Percentiles rank a stretch among this genome's conserved stretches.
Conservation (phyloP, 2,329 filamentous ascomycete species). For the Penicillium sp. region DNA sequence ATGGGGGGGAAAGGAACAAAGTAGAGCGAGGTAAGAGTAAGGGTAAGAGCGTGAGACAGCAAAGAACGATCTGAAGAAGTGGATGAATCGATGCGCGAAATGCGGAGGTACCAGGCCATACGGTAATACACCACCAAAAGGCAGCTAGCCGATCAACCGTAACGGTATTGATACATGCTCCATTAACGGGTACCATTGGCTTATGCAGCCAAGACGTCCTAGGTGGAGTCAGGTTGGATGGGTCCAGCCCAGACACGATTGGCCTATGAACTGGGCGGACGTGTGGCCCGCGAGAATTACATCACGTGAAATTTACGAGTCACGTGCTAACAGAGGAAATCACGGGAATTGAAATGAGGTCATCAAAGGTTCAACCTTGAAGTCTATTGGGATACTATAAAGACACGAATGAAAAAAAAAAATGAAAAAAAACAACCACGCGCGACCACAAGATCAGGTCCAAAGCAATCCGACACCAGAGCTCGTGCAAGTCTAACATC, state of each 20-base stretch:
- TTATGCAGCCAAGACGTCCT: background rate
- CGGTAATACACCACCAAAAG: slow-evolving; percentile 6
- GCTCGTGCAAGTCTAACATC: slow-evolving; percentile 22
- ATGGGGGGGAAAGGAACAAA: slow-evolving; percentile 9
- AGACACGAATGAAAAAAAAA: slow-evolving; percentile 13
- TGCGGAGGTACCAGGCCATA: slow-evolving; percentile 20
- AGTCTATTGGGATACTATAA: slow-evolving; percentile 21
- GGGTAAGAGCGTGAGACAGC: slow-evolving; percentile 12
- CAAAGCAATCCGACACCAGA: slow-evolving; percentile 21
- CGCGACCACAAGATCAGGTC: slow-evolving; percentile 4
- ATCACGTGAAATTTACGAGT: slow-evolving; percentile 2
- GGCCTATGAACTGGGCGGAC: slow-evolving; percentile 3
- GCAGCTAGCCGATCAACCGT: slow-evolving; percentile 9
- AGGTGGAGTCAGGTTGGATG: slow-evolving; percentile 1
- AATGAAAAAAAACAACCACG: background rate
- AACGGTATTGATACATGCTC: slow-evolving; percentile 11
- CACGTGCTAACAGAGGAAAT: background rate
- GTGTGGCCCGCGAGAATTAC: background rate
- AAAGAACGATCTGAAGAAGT: slow-evolving; percentile 18
- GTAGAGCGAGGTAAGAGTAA: slow-evolving; percentile 13
- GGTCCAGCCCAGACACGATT: slow-evolving; percentile 8
- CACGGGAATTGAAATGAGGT: background rate
- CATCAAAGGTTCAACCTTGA: background rate
- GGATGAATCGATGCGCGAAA: slow-evolving; percentile 17
- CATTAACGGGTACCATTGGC: slow-evolving; percentile 2